A percentile compares a stretch with the other conserved stretches of the same genome.
Evolutionary conservation across 257 asterid species (phyloP).

Genomic region (Solanum peruvianum): DNA sequence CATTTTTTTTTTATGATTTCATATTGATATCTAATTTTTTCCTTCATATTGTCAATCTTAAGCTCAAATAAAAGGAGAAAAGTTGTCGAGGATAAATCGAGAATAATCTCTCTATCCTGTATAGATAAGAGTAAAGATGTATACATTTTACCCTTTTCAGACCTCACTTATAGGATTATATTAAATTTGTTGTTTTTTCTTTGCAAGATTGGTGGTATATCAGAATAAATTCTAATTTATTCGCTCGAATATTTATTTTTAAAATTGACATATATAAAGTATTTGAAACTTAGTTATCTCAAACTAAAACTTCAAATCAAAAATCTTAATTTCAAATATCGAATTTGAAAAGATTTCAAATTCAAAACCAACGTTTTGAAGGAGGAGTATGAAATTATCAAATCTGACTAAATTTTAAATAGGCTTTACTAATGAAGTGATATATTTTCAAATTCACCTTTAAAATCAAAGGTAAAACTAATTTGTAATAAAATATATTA

Average conservation of each 20-base stretch:
- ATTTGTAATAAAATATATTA: too few relatives aligned
- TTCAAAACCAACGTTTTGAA: too few relatives aligned
- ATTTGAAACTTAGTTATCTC: background rate
- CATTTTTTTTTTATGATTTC: background rate
- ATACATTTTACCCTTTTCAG: too few relatives aligned
- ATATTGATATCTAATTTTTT: background rate
- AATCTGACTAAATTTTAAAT: background rate
- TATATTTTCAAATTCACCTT: background rate
- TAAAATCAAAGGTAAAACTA: too few relatives aligned
- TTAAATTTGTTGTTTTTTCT: background rate
- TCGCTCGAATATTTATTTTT: background rate
- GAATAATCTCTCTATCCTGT: too few relatives aligned
- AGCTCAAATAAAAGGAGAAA: too few relatives aligned
- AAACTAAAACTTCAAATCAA: background rate
- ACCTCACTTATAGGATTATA: too few relatives aligned
- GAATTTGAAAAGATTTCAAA: too few relatives aligned
- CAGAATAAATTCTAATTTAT: background rate
- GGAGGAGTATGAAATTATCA: background rate
- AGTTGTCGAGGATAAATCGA: rapidly evolving
- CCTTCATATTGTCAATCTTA: too few relatives aligned
- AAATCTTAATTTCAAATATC: too few relatives aligned
- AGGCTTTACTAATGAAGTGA: background rate
- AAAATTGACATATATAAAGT: background rate
- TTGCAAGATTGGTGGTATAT: background rate
- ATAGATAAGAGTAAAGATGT: background rate